These are phyloP conservation scores for Teratosphaeriaceae sp. DNA, from an alignment of 2,329 filamentous ascomycete genomes.

Conservation along the genomic window DNA sequence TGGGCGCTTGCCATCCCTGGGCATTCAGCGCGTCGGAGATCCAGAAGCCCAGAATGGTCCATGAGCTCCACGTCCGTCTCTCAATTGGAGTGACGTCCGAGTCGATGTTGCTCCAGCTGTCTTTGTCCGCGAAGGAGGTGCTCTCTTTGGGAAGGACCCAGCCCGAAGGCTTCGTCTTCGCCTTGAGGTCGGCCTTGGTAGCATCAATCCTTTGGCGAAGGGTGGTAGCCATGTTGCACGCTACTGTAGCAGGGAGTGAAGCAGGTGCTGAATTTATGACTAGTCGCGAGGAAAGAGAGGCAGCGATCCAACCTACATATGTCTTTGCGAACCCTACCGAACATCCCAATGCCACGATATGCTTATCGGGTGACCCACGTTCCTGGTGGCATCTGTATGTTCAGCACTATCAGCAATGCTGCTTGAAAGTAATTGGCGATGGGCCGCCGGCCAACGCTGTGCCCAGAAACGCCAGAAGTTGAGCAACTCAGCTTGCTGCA, in stretches of 20 bases:
- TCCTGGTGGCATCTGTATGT: too few species aligned
- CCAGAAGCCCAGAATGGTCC: slow-evolving; percentile 41
- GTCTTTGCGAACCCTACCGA: too few species aligned
- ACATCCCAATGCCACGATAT: too few species aligned
- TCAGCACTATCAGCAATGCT: too few species aligned
- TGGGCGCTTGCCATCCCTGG: slow-evolving; percentile 41
- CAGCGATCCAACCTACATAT: neutral
- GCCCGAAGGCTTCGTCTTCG: slow-evolving; percentile 31
- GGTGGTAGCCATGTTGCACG: slow-evolving; percentile 14
- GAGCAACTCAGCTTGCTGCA: too few species aligned
- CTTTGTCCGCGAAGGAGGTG: slow-evolving; percentile 35
- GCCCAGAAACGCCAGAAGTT: too few species aligned
- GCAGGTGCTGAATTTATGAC: too few species aligned
- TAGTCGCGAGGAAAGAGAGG: neutral
- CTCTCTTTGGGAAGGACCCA: slow-evolving; percentile 37
- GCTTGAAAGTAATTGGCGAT: too few species aligned
- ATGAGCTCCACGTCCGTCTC: slow-evolving; percentile 40
- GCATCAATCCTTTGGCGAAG: slow-evolving; percentile 23
- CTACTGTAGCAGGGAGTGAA: neutral
- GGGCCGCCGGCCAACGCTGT: too few species aligned
- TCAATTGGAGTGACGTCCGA: slow-evolving; percentile 41
- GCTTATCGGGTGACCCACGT: too few species aligned
- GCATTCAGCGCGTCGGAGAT: slow-evolving; percentile 40
- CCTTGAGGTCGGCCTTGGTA: slow-evolving; percentile 28
- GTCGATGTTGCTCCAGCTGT: slow-evolving; percentile 40